Base-by-base conservation (phyloP, 805 yeast genomes). In the Starmera dryadoides region DNA sequence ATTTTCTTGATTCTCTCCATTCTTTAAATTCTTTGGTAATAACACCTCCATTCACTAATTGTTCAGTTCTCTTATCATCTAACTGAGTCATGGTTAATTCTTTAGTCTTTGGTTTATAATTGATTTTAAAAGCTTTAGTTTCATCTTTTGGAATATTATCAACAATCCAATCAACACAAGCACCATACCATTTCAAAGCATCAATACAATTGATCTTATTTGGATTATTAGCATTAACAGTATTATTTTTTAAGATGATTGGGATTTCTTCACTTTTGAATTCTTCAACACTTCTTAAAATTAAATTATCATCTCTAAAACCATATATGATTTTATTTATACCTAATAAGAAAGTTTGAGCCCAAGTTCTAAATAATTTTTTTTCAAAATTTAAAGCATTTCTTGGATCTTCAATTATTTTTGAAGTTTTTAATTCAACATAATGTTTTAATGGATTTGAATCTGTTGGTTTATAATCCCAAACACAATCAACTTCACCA, bases 401-500 rank as follows among this genome's bases (percentile, higher is more conserved):
- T 14, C 71, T 67, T 5, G 78, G 75, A 16, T 73, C 66, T 18
- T 64, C 67, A 0, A 91, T 68, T 6, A 70, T 64, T 33, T 72
- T 65, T 2, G 82, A 63, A 2, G 96, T 86, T 54, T 89, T 91
- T 46, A 93, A 66, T 58, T 93, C 97, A 7, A 81, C 81, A 56
- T 93, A 93, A 59, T 86, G 95, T 4, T 70, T 58, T 34, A 86
- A 63, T 18, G 42, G 55, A 37, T 59, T 59, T 33, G 57, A 40
- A 6, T 60, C 62, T 22, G 63, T 69, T 3, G 89, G 87, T 46
- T 79, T 74, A 51, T 76, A 86, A 57, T 88, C 96, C 73, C 81
- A 83, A 10, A 83, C 81, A 57, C 96, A 83, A 60, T 91, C 98
- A 17, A 91, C 86, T 62, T 93, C 98, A 2, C 96, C 96, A 1